Evolutionary conservation across 352 stramenopile genomes (phyloP), one percentile per base, ranked within the genome.

Genomic region (Phytophthora aleatoria): DNA sequence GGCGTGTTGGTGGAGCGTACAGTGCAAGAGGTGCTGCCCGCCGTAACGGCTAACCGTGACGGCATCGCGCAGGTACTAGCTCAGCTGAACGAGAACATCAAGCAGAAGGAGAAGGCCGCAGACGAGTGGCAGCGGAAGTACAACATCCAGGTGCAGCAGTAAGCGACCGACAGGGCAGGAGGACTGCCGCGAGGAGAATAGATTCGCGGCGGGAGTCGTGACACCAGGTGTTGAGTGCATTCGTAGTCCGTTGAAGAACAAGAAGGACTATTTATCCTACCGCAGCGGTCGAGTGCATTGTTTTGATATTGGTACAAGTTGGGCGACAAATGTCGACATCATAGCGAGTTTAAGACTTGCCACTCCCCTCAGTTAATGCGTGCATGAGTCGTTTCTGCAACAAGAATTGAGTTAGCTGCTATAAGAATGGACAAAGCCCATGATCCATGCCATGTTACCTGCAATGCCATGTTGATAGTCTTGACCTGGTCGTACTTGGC

Each of bases 1-100:
- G 96, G 96, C 35, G 96, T 99, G 33, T 76, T 99, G 38, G 96
- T 99, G 48, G 96, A 99, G 80, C 94, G 96, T 45, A 98, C 95
- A 33, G 96, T 99, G 24, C 67, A 90, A 67, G 96, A 99, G 69
- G 96, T 99, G 43, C 83, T 99, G 36, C 96, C 96, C 6, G 96
- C 92, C 6, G 95, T 99, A 28, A 77, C 57, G 20, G 66, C 83
- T 44, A 95, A 94, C 69, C 84, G 83, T 65, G 82, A 95, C 43
- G 84, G 85, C 15, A 92, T 95, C 47, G 66, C 80, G 42, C 85
- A 94, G 59, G 81, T 94, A 45, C 71, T 94, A 28, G 57, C 62
- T 13, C 85, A 94, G 63, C 77, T 95, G 12, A 90, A 79, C 36
- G 85, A 90, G 33, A 85, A 62, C 54, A 89, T 95, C 57, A 90